Evolutionary conservation across 805 yeast genomes (phyloP), one percentile per base, ranked within the genome.

Genomic region (Lachancea sp.): DNA sequence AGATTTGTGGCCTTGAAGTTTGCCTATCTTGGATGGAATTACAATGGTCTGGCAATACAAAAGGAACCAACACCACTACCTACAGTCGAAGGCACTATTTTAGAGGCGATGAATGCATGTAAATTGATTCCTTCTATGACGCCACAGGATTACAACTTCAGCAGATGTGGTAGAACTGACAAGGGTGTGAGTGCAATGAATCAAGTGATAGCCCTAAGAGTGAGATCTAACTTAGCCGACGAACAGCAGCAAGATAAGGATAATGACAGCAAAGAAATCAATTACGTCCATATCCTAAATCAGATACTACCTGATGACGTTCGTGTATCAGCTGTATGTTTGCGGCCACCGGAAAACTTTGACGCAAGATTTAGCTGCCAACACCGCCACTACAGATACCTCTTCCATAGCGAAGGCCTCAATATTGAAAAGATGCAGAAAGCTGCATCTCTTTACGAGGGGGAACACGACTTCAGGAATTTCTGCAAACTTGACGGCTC

Each of bases 181-280:
- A 78, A 77, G 49, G 97, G 97, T n/a, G 97, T 90, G 11, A 85
- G 96, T 65, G 98, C 98, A 0, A 76, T 92, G 81, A 84, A 86
- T 48, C 98, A 92, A 61, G 97, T 92, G 2, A 81, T 92, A 4
- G 80, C 96, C 1, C 64, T 92, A 28, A 63, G 69, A 12, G 80
- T 90, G 20, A 70, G 98, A 49, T 86, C 96, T 0, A 67, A 69
- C 17, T 62, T 92, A 29, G 55, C 76, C 0, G 50, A 53, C 1
- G 89, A 81, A 33, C 84, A 86, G 37, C 88, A 87, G 46, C 15
- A 34, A 8, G 71, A 75, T 42, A 69, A 77, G 0, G 60, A 41
- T 0, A 74, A 72, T 52, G 97, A 92, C 57, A 40, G 23, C 1
- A 69, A 65, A 45, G 98, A 90, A 57, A 61, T 89, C 2, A 84